Percentiles rank a stretch among this genome's conserved stretches.
Evolutionary conservation across 306 rosid genomes (phyloP).

Genomic region (Castanospermum australe): DNA sequence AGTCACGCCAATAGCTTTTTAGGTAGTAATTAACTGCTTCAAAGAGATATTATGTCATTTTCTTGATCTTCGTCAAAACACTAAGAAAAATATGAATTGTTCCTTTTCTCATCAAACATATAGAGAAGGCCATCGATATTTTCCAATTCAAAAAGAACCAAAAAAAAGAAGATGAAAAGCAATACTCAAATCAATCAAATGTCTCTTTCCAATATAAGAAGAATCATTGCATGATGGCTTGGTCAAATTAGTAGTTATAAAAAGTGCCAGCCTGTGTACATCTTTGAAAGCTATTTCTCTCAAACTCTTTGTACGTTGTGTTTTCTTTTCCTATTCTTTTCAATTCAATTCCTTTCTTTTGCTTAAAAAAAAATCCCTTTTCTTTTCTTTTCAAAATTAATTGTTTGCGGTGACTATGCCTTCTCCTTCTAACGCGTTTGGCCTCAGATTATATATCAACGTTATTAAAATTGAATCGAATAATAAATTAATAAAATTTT

Average conservation of each 20-base stretch:
- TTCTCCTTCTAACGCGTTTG: conserved; percentile 1
- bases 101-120: not conserved
- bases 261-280: not conserved
- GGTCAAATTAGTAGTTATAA: conserved; percentile 30
- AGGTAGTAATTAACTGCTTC: not conserved
- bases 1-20: not conserved
- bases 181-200: not conserved
- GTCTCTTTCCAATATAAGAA: not conserved
- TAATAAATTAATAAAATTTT: no score
- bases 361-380: no score
- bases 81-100: not conserved
- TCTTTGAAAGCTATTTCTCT: conserved; percentile 18
- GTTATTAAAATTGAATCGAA: no score
- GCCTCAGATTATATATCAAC: no score
- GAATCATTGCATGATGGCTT: conserved; percentile 11
- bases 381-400: conserved; percentile 17
- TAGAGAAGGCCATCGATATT: no score
- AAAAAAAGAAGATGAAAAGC: no score
- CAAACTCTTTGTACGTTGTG: not conserved
- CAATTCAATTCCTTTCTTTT: no score
- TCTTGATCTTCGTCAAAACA: not conserved
- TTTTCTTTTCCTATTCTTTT: not conserved
- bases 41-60: not conserved
- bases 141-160: no score
- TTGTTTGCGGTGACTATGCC: not conserved